Percentiles rank a stretch among this genome's conserved stretches.
These are phyloP conservation scores for Sugiyamaella pinicola DNA, from an alignment of 1,139 yeast genomes.

Conservation along the genomic window DNA sequence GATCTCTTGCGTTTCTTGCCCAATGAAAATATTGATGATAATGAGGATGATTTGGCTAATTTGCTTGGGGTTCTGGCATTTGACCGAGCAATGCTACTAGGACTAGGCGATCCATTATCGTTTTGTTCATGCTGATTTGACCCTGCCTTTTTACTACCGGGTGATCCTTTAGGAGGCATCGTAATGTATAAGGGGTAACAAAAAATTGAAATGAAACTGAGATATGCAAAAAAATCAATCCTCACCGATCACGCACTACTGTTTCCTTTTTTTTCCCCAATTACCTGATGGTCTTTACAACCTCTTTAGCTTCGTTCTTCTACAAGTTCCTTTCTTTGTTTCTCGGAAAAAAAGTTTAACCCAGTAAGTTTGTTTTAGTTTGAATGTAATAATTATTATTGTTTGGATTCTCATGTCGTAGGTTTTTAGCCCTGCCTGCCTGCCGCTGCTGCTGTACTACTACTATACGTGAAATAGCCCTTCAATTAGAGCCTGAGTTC, in stretches of 20 bases:
- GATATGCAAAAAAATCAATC: no score
- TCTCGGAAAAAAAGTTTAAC: no score
- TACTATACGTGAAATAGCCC: not conserved
- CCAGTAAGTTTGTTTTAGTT: no score
- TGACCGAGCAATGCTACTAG: not conserved
- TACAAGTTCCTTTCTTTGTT: no score
- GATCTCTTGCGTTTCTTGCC: conserved; percentile 22
- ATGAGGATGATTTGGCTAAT: conserved; percentile 20
- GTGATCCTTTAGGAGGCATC: conserved; percentile 5
- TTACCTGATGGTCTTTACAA: no score
- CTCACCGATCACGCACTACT: no score
- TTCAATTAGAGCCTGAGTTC: conserved; percentile 12
- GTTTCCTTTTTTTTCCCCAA: no score
- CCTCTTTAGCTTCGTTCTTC: no score
- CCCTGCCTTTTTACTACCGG: not conserved
- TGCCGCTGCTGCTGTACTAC: not conserved
- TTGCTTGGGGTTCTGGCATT: conserved; percentile 3
- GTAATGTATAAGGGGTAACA: not conserved
- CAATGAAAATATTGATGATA: conserved; percentile 30
- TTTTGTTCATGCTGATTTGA: not conserved
- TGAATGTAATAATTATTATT: no score
- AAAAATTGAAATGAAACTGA: no score
- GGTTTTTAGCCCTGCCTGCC: not conserved
- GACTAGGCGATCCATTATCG: not conserved
- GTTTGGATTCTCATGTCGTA: not conserved